These are phyloP conservation scores for Cladobotryum mycophilum DNA, from an alignment of 2,329 filamentous ascomycete species.

Conservation along the genomic window DNA sequence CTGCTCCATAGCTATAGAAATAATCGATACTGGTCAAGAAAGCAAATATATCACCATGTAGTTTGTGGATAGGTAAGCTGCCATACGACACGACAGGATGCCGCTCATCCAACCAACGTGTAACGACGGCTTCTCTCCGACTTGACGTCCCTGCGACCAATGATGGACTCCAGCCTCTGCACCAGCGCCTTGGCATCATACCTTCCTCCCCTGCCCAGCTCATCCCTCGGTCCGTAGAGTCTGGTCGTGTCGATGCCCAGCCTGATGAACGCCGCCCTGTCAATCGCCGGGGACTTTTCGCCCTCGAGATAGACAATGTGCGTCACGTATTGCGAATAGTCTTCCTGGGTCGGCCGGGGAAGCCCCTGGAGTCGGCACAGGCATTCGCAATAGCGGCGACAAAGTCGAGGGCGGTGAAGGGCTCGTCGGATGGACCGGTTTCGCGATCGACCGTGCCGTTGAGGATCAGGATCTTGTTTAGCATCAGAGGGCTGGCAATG, in stretches of 20 bases:
- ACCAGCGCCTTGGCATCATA: conserved; percentile 73
- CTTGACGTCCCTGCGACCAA: conserved; percentile 49
- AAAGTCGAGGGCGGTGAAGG: conserved; percentile 74
- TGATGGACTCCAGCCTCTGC: conserved; percentile 69
- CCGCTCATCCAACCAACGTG: conserved; percentile 30
- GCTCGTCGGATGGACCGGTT: conserved; percentile 61
- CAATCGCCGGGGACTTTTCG: conserved; percentile 61
- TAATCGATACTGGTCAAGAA: no score
- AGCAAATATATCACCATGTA: no score
- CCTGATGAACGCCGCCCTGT: conserved; percentile 54
- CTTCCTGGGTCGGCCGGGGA: conserved; percentile 32
- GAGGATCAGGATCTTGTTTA: conserved; percentile 74
- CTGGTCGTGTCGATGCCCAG: conserved; percentile 73
- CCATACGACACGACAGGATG: no score
- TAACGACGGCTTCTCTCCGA: conserved; percentile 38
- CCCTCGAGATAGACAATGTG: conserved; percentile 78
- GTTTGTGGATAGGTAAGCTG: no score
- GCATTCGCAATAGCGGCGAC: conserved; percentile 72
- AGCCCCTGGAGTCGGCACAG: conserved; percentile 59
- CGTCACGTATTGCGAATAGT: conserved; percentile 67
- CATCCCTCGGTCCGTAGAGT: conserved; percentile 62
- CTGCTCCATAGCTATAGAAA: no score
- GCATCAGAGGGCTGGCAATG: conserved; percentile 35
- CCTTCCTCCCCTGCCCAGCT: conserved; percentile 38
- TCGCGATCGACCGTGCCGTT: conserved; percentile 83